A percentile compares a stretch with the other conserved stretches of the same genome.
Conservation (phyloP, 2,329 filamentous ascomycete species). For the Gaeumannomyces sp. region DNA sequence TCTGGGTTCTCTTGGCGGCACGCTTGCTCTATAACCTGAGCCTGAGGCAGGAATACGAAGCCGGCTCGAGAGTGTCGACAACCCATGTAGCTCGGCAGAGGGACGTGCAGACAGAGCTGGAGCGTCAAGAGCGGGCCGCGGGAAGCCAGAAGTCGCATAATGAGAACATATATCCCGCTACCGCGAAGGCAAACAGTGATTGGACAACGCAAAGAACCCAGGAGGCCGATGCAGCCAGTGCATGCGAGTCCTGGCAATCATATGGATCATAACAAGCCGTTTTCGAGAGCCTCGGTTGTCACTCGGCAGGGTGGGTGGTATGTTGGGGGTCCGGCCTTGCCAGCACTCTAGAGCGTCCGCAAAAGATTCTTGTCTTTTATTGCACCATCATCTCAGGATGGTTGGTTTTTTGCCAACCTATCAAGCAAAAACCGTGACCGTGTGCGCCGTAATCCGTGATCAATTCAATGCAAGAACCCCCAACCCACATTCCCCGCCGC, state of each 20-base stretch:
- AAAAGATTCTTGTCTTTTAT: conserved; percentile 12
- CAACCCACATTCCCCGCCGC: conserved; percentile 23
- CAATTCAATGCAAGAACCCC: conserved; percentile 47
- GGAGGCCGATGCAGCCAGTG: too few relatives aligned
- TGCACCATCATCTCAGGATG: conserved; percentile 9
- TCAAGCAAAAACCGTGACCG: conserved; percentile 44
- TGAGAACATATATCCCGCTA: too few relatives aligned
- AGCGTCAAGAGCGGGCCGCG: too few relatives aligned
- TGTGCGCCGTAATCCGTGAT: conserved; percentile 51
- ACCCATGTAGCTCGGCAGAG: too few relatives aligned
- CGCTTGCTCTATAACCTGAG: not conserved
- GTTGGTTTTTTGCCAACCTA: conserved; percentile 10
- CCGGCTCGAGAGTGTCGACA: too few relatives aligned
- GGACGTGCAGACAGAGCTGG: too few relatives aligned
- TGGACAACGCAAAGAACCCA: too few relatives aligned
- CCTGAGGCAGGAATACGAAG: not conserved
- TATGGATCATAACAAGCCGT: too few relatives aligned
- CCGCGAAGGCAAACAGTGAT: too few relatives aligned
- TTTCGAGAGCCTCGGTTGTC: not conserved
- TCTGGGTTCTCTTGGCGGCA: not conserved
- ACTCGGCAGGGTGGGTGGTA: not conserved
- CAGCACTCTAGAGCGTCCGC: not conserved
- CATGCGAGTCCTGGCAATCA: too few relatives aligned
- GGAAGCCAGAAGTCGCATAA: too few relatives aligned
- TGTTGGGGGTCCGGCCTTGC: not conserved